Conservation (phyloP, 352 stramenopile genomes). For the Peronospora destructor region DNA sequence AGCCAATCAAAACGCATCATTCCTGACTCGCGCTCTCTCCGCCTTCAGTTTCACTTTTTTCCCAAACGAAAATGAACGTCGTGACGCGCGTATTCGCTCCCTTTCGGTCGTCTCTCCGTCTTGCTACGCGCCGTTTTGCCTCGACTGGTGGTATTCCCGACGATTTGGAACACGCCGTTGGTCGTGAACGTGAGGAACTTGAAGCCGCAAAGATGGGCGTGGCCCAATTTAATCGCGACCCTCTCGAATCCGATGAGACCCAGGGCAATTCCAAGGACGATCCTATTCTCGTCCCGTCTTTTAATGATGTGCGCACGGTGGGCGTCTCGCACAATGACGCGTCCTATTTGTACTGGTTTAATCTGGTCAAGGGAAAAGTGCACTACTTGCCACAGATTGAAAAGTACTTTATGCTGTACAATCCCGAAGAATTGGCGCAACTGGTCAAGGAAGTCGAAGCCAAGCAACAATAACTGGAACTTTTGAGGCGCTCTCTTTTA, state of each 20-base stretch:
- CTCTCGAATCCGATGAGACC: constrained; percentile 77
- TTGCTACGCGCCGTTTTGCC: constrained; percentile 48
- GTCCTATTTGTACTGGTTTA: constrained; percentile 86
- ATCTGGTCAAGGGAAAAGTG: constrained; percentile 80
- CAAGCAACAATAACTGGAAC: constrained; percentile 52
- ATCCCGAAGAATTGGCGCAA: constrained; percentile 76
- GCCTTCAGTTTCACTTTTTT: constrained; percentile 10
- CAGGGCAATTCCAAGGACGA: constrained; percentile 87
- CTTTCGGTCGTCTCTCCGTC: constrained; percentile 34
- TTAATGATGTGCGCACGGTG: constrained; percentile 62
- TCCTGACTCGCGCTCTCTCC: constrained; percentile 2
- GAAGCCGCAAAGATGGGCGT: constrained; percentile 64
- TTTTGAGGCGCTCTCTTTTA: too few species aligned
- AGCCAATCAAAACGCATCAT: neutral
- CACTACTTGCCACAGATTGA: constrained; percentile 82
- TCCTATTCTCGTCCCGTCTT: constrained; percentile 81
- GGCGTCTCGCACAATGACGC: constrained; percentile 86
- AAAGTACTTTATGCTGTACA: constrained; percentile 89
- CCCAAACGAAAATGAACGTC: constrained; percentile 32
- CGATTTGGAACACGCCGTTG: constrained; percentile 76
- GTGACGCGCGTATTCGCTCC: constrained; percentile 46
- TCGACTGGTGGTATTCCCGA: constrained; percentile 52
- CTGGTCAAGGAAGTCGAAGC: constrained; percentile 79
- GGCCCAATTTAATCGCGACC: constrained; percentile 74
- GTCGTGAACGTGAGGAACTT: constrained; percentile 69